Evolutionary conservation across 2,329 filamentous ascomycete genomes (phyloP).

Genomic region (Penicillium sp.): DNA sequence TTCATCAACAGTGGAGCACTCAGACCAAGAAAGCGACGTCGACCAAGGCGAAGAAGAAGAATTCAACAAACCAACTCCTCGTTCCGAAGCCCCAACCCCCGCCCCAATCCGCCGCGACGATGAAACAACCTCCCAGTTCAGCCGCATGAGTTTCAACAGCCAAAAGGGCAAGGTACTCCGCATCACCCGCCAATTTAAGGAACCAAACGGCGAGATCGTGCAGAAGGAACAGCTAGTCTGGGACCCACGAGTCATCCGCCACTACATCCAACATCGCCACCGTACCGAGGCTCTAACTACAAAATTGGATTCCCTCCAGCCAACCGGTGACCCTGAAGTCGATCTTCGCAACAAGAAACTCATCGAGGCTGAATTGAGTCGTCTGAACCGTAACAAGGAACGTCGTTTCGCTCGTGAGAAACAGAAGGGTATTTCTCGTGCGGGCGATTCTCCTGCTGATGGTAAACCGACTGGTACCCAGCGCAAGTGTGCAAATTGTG

Average conservation of each 20-base stretch:
- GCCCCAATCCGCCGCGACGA: slow-evolving; percentile 60
- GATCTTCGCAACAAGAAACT: slow-evolving; percentile 63
- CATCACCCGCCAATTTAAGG: slow-evolving; percentile 69
- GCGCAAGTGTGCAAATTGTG: slow-evolving; percentile 96
- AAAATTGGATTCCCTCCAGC: slow-evolving; percentile 65
- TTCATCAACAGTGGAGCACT: slow-evolving; percentile 71
- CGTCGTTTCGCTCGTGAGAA: slow-evolving; percentile 87
- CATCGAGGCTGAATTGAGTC: slow-evolving; percentile 73
- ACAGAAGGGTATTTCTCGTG: slow-evolving; percentile 66
- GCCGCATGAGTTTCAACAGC: slow-evolving; percentile 68
- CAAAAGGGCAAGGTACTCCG: slow-evolving; percentile 69
- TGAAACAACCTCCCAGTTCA: slow-evolving; percentile 79
- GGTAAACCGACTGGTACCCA: slow-evolving; percentile 68
- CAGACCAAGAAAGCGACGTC: slow-evolving; percentile 70
- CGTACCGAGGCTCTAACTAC: slow-evolving; percentile 70
- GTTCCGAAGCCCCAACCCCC: slow-evolving; percentile 66
- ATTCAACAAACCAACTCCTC: slow-evolving; percentile 58
- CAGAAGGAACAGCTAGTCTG: slow-evolving; percentile 64
- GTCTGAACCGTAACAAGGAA: slow-evolving; percentile 88
- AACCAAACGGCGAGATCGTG: slow-evolving; percentile 65
- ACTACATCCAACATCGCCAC: slow-evolving; percentile 79
- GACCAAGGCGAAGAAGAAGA: slow-evolving; percentile 54
- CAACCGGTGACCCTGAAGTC: slow-evolving; percentile 66
- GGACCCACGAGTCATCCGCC: slow-evolving; percentile 82
- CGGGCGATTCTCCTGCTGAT: slow-evolving; percentile 47